Evolutionary conservation across 257 asterid species (phyloP), one percentile per base, ranked within the genome.

Genomic region (Ilex asprella): DNA sequence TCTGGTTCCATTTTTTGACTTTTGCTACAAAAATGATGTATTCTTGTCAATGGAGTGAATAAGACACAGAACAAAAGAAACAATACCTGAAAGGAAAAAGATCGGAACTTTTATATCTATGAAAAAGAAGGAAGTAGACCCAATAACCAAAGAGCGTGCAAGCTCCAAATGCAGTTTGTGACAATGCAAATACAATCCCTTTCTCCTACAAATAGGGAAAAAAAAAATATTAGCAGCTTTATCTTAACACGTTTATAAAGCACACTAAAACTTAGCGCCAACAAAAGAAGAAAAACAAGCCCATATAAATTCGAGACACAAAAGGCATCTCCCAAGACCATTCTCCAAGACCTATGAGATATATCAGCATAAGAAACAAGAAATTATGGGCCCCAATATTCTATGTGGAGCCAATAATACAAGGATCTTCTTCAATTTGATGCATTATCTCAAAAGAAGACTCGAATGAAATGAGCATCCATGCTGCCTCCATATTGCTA

Each of bases 121-220:
- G 78, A 67, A 67, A 76, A 27, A 85, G 71, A 78, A 89, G 78
- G 71, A 93, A 89, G 81, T 84, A 89, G 59, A 83, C 86, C 97
- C 99, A 93, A 70, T 93, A 93, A 70, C 99, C 94, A 60, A 82
- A 67, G 76, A 93, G 84, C 44, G 86, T 70, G 29, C 79, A 76
- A 62, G 79, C 89, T 52, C 94, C 99, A 73, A 82, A 93, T 66
- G 96, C 89, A 55, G 81, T 82, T 79, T 93, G 99, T 16, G 99
- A 86, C 75, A 90, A 72, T 69, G 86, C 79, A 81, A 93, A 93
- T 62, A 81, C 75, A 70, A 84, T 78, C 67, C 88, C 76, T 79
- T 80, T 93, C 84, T 87, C 99, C 99, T 89, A 85, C 77, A 78
- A 71, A 57, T 65, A 76, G 64, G 39, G 47, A 67, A 35, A 62